Evolutionary conservation across 768 basidiomycete species (phyloP), one percentile per base, ranked within the genome.

Genomic region (Pulveroboletus sp.): DNA sequence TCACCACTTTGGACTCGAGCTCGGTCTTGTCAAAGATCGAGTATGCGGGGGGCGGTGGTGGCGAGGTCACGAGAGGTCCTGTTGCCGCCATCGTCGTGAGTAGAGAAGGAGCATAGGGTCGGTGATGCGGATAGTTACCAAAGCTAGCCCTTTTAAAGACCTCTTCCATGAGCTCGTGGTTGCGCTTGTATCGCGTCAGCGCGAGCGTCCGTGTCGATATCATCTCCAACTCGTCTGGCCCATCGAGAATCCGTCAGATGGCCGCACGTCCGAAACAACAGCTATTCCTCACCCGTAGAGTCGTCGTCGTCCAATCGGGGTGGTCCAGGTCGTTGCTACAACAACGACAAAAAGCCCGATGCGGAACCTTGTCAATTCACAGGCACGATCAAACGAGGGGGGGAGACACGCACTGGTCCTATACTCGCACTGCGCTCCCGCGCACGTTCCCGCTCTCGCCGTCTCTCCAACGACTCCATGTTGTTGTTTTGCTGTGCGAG

Each of bases 131-230:
- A 38, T 32, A 26, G 33, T 41, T 43, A 56, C 88, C 80, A 58
- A 81, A 85, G 1, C 84, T 85, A 21, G 89, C 88, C 56, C 79
- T 77, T 55, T 74, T 75, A 66, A 92, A 90, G 2, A 92, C 84
- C 38, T 85, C 85, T 60, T 85, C 85, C 88, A 92, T 92, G 52
- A 85, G 72, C 39, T 89, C 89, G 59, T 91, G 87, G 59, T 92
- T 92, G 6, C 88, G 81, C 56, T 76, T 79, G 61, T 89, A 92
- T 32, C 89, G 76, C 15, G 81, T 77, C 32, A 86, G 59, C 7
- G 89, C 85, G 14, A 90, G 73, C 3, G 86, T 79, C 38, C 85
- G 77, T 2, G 85, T 81, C 0, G 89, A 85, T 51, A 90, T 84
- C 51, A 76, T 72, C 51, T 90, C 88, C 21, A 75, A 68, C 53